Conservation (phyloP, 257 asterid genomes). For the Penstemon newberryi region DNA sequence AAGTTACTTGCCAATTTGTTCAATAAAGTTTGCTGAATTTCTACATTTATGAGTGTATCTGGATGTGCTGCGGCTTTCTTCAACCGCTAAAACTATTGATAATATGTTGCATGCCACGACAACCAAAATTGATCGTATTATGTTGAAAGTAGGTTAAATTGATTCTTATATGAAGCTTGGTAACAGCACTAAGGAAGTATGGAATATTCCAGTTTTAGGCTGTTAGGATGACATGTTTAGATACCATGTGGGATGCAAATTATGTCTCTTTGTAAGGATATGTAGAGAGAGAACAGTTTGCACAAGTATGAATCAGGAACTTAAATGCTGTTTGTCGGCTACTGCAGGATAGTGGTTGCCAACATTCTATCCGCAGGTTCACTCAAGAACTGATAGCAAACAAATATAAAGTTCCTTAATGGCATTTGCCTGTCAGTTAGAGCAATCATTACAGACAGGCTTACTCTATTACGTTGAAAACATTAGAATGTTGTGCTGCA, state of each 20-base stretch:
- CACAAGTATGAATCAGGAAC: conserved; percentile 5
- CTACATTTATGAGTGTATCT: background rate
- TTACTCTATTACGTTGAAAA: too few relatives aligned
- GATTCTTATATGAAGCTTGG: conserved; percentile 14
- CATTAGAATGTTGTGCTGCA: too few relatives aligned
- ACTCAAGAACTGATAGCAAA: background rate
- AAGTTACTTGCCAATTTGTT: background rate
- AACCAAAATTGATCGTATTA: background rate
- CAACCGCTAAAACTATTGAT: background rate
- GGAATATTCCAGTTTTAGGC: background rate
- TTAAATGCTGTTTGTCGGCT: background rate
- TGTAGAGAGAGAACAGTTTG: background rate
- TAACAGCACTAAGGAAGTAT: background rate
- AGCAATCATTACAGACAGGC: too few relatives aligned
- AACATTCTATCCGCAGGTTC: too few relatives aligned
- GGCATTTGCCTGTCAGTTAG: background rate
- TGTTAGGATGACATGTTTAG: conserved; percentile 2
- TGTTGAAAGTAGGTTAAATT: background rate
- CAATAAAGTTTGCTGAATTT: background rate
- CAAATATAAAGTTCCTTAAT: background rate
- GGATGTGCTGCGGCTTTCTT: background rate
- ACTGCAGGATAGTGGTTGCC: background rate
- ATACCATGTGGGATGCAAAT: background rate
- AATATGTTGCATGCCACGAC: background rate
- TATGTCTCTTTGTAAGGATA: background rate